These are phyloP conservation scores for Panus rudis DNA, from an alignment of 768 basidiomycete genomes.

Conservation along the genomic window DNA sequence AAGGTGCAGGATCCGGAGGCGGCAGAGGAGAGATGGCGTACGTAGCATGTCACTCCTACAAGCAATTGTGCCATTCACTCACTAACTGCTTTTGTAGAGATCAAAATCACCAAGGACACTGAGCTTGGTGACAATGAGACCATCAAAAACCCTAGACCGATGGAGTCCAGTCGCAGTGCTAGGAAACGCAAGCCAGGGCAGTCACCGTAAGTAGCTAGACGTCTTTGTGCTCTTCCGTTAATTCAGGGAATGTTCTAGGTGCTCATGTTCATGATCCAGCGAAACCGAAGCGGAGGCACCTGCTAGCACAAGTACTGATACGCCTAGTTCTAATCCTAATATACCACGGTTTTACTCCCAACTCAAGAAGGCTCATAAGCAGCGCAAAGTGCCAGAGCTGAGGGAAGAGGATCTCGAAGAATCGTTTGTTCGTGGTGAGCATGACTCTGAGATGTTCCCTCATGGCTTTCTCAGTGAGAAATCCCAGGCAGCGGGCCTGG, in stretches of 20 bases:
- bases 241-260: constrained; percentile 14
- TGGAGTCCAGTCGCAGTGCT: constrained; percentile 41
- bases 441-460: constrained; percentile 1
- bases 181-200: constrained; percentile 28
- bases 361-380: constrained; percentile 61
- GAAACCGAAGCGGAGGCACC: constrained; percentile 9
- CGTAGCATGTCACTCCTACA: constrained; percentile 13
- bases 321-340: constrained; percentile 12
- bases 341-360: constrained; percentile 52
- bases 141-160: constrained; percentile 54
- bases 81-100: constrained; percentile 37
- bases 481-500: constrained; percentile 79
- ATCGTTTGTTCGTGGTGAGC: constrained; percentile 73
- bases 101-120: constrained; percentile 72
- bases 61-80: not conserved
- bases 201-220: constrained; percentile 12
- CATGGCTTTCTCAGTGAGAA: constrained; percentile 11
- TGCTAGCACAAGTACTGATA: constrained; percentile 6
- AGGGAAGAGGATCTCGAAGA: constrained; percentile 82
- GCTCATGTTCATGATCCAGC: constrained; percentile 23
- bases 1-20: constrained; percentile 32
- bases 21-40: constrained; percentile 53
- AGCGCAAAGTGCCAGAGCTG: constrained; percentile 59
- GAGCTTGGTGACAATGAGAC: constrained; percentile 83
- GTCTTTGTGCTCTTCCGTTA: constrained; percentile 4